Evolutionary conservation across 2,329 filamentous ascomycete genomes (phyloP), one percentile per base, ranked within the genome.

Genomic region (Talaromyces albobiverticillius): DNA sequence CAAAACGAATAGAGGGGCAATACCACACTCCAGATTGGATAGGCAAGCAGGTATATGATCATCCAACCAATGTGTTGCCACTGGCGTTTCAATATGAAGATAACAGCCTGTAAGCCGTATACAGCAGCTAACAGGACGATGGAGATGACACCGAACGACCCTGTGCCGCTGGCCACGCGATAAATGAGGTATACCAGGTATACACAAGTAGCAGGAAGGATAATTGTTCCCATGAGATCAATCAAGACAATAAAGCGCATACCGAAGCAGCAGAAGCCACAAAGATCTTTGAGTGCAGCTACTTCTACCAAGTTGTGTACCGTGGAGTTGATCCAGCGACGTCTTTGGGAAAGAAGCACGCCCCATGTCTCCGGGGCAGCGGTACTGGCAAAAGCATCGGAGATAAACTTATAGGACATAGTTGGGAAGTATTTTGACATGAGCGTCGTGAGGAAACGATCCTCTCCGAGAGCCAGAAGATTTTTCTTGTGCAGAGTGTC

Each of bases 61-160:
- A 99, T 97, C 94, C 94, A 99, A 62, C 94, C 94, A 57, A 99
- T 84, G 68, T 97, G 93, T 71, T 99, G 92, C 94, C 94, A 99
- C 73, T 97, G 90, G 50, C 94, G 83, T 78, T 96, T 96, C 64
- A 97, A 79, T 63, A 97, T 91, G 77, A 99, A 99, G 66, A 99
- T 95, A 57, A 97, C 75, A 2, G 92, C 92, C 69, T 99, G 94
- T 3, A 99, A 84, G 80, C 94, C 94, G 66, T 99, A 99, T 14
- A 96, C 90, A 56, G 84, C 90, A 20, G 87, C 92, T 69, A 99
- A 75, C 81, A 99, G 93, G 67, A 89, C 80, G 60, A 99, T 85
- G 0, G 94, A 95, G 62, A 96, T 88, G 52, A 89, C 68, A 0
- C 93, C 94, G 73, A 97, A 89, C 60, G 86, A 85, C 1, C 91